Base-by-base conservation (phyloP, 2,329 filamentous ascomycete species). In the Incumbomyces lentus region DNA sequence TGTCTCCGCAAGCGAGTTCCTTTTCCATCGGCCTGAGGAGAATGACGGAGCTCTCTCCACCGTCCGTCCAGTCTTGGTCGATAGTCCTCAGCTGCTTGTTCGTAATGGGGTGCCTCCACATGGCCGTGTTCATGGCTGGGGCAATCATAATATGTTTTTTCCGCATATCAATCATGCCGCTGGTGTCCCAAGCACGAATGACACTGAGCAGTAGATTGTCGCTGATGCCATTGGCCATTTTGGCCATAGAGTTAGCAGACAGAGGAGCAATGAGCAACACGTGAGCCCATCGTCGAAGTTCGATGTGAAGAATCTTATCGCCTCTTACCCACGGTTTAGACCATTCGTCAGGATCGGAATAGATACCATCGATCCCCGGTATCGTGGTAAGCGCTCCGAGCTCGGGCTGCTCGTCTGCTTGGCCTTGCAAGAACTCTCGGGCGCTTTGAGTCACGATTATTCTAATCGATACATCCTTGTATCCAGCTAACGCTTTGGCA, bases 281-380 rank as follows among this genome's bases (percentile, higher is more conserved):
- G 62, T 95, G 76, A 1, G 87, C 86, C 89, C 84, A 84, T 52
- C 84, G 74, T 26, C 89, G 73, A 46, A 95, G 68, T 63, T 94
- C 86, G 56, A 98, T 96, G 60, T 98, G 92, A 47, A 96, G 67
- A 39, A 98, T 94, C 2, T 73, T 72, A n/a, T 77, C 77, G 2
- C 84, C 86, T 2, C 89, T 75, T 17, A 73, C 76, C 90, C 90
- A 96, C 0, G 85, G 79, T 11, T 71, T 66, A 1, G 65, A 69
- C 88, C 89, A 95, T 64, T 96, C 92, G 53, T 89, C 85, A n/a
- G 78, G 76, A 60, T 96, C 87, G 7, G 74, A 70, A 64, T 95
- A 89, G 40, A 95, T 73, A 16, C 73, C 85, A 36, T 93, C 87
- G 6, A 96, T 84, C 53, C 84, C 82, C 2, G 80, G 77, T 4